Evolutionary conservation across 352 stramenopile genomes (phyloP).

Genomic region (Globisporangium irregulare): DNA sequence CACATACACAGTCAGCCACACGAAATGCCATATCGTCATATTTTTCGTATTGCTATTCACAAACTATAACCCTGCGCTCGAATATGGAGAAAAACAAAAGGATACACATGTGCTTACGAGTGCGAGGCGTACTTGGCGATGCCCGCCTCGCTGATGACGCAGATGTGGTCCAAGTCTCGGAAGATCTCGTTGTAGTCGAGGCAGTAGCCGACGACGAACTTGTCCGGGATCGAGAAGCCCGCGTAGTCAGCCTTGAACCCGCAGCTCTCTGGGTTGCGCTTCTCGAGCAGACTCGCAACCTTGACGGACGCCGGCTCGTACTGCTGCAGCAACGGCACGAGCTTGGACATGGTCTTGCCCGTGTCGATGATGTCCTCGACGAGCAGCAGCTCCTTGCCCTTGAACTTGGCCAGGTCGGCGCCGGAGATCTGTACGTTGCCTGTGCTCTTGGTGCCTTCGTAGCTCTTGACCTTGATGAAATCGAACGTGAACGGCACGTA

Average conservation of each 20-base stretch:
- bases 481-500: conserved; percentile 93
- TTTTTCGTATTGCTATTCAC: background rate
- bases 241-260: conserved; percentile 94
- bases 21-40: background rate
- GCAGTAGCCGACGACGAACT: conserved; percentile 95
- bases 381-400: conserved; percentile 91
- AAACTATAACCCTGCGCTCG: background rate
- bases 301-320: conserved; percentile 81
- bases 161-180: conserved; percentile 95
- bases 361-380: conserved; percentile 99
- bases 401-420: conserved; percentile 82
- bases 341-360: conserved; percentile 90
- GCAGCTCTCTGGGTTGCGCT: conserved; percentile 87
- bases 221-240: conserved; percentile 95
- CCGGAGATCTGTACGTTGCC: conserved; percentile 91
- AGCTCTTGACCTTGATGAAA: conserved; percentile 95
- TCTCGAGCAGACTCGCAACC: conserved; percentile 93
- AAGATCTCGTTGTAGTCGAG: conserved; percentile 98
- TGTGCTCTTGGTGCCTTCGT: conserved; percentile 89
- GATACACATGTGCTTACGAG: conserved; percentile 23
- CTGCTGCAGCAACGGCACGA: conserved; percentile 86
- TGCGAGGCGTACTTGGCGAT: conserved; percentile 84
- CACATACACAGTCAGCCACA: background rate
- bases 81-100: background rate
- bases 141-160: conserved; percentile 91